Evolutionary conservation across 2,329 filamentous ascomycete genomes (phyloP).

Genomic region (Alternaria gansuensis): DNA sequence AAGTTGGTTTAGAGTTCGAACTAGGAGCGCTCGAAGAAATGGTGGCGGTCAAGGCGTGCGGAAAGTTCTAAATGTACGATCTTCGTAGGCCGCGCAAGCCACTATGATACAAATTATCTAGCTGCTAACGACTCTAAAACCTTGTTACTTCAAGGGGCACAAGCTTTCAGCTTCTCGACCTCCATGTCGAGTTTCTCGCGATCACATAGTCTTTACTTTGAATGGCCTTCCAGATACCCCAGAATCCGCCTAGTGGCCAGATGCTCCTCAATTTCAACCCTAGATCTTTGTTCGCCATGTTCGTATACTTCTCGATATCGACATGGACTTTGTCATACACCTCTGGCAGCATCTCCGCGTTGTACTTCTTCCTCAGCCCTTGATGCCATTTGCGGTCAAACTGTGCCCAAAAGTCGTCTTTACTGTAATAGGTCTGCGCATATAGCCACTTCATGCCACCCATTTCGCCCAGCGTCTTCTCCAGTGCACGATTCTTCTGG

Average conservation of each 20-base stretch:
- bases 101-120: not conserved
- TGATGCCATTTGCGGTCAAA: constrained; percentile 71
- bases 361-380: constrained; percentile 65
- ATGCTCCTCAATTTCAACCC: constrained; percentile 36
- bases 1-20: constrained; percentile 1
- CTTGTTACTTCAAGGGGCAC: not conserved
- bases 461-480: constrained; percentile 66
- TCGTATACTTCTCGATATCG: constrained; percentile 45
- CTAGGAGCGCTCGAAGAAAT: not conserved
- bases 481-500: constrained; percentile 66
- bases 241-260: constrained; percentile 53
- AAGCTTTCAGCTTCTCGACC: constrained; percentile 24
- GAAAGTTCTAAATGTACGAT: not conserved
- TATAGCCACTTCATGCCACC: constrained; percentile 76
- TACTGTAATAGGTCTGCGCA: constrained; percentile 72
- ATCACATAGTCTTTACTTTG: constrained; percentile 50
- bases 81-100: not conserved
- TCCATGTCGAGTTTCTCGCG: constrained; percentile 48
- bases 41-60: not conserved
- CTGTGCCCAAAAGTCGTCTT: constrained; percentile 72
- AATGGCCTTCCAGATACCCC: constrained; percentile 53
- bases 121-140: not conserved
- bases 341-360: constrained; percentile 66
- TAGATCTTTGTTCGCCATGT: constrained; percentile 38
- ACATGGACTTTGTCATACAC: constrained; percentile 74